phyloP scores from a whole-genome alignment of 495 filamentous ascomycete species.

The Annulohypoxylon stygium region DNA sequence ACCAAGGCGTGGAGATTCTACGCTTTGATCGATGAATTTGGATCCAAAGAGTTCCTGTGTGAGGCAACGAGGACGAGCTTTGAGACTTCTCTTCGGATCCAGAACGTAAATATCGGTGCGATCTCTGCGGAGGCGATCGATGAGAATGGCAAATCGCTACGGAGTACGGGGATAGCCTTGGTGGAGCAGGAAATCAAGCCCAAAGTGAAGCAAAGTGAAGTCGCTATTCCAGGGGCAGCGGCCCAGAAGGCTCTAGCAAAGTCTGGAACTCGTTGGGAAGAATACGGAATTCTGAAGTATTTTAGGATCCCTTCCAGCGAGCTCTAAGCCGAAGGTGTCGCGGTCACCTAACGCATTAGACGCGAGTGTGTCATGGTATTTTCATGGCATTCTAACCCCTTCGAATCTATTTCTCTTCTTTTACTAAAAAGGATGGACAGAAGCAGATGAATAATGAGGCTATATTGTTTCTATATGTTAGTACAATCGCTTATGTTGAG shows the following conservation, averaged over 20 bases:
- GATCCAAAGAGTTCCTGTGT: conserved; percentile 47
- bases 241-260: conserved; percentile 8
- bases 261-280: conserved; percentile 15
- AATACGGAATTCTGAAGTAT: conserved; percentile 32
- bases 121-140: conserved; percentile 53
- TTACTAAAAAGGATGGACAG: background rate
- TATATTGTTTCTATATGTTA: background rate
- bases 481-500: conserved; percentile 10
- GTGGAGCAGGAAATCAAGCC: conserved; percentile 49
- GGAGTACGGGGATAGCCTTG: conserved; percentile 38
- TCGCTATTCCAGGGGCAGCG: background rate
- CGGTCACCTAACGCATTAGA: background rate
- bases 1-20: conserved; percentile 53
- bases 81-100: conserved; percentile 50
- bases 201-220: background rate
- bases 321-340: background rate
- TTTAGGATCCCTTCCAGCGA: conserved; percentile 5
- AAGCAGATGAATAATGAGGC: background rate
- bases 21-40: conserved; percentile 40
- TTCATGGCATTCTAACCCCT: background rate
- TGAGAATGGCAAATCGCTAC: conserved; percentile 42
- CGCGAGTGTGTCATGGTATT: background rate
- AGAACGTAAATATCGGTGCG: conserved; percentile 14
- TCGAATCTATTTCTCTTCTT: background rate
- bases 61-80: conserved; percentile 51